Conservation (phyloP, 2,329 filamentous ascomycete genomes). For the Hypomyces rosellus region DNA sequence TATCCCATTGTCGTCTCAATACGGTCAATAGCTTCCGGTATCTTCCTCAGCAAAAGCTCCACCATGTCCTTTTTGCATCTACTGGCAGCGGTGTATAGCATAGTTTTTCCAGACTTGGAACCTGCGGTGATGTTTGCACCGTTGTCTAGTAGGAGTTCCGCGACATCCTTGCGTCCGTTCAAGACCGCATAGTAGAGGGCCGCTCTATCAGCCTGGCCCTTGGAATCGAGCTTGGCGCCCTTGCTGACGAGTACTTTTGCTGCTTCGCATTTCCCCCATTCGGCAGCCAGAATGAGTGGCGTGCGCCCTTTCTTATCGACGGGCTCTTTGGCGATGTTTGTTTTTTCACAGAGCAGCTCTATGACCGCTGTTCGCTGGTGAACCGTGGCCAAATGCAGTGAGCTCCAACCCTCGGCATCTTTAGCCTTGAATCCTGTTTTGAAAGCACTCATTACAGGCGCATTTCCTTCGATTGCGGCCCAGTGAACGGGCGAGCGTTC, state of each 20-base stretch:
- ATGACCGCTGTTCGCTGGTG: neutral
- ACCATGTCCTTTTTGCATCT: neutral
- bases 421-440: neutral
- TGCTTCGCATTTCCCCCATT: neutral
- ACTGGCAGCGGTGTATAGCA: neutral
- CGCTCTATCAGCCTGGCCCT: too few species aligned
- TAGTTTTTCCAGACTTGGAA: neutral
- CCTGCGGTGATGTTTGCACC: neutral
- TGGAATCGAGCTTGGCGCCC: neutral
- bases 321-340: neutral
- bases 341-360: neutral
- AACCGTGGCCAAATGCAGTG: neutral
- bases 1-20: neutral
- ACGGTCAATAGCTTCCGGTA: neutral
- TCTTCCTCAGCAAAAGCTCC: neutral
- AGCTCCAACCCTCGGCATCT: neutral
- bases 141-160: neutral
- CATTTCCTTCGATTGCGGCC: neutral
- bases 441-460: neutral
- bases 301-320: neutral
- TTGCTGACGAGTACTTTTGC: neutral
- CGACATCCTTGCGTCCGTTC: neutral
- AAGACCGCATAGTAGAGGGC: too few species aligned
- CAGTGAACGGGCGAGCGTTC: constrained; percentile 3
- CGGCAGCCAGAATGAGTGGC: neutral